These are phyloP conservation scores for Psilocybe tampanensis DNA, from an alignment of 768 basidiomycete genomes.

Conservation along the genomic window DNA sequence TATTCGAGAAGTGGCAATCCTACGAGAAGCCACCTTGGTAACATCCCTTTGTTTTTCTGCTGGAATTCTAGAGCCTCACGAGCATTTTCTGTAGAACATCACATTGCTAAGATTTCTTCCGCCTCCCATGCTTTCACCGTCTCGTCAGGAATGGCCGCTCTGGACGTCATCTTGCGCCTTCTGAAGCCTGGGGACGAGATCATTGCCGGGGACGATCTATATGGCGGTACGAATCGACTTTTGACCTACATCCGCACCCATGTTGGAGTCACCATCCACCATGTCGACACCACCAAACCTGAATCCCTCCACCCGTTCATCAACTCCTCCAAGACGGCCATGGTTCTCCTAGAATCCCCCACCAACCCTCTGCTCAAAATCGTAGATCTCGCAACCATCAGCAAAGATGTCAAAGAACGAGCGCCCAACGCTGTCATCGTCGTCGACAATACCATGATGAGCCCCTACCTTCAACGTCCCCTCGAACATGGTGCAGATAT, in stretches of 20 bases:
- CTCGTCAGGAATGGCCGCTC: slow-evolving; percentile 97
- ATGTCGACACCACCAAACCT: slow-evolving; percentile 90
- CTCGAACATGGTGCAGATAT: slow-evolving; percentile 96
- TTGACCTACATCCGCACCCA: slow-evolving; percentile 87
- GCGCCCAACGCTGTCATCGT: slow-evolving; percentile 83
- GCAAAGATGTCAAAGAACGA: slow-evolving; percentile 79
- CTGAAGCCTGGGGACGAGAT: slow-evolving; percentile 96
- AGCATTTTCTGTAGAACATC: slow-evolving; percentile 71
- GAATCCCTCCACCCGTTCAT: slow-evolving; percentile 62
- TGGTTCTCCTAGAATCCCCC: slow-evolving; percentile 97
- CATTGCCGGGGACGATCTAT: slow-evolving; percentile 95
- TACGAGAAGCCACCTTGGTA: slow-evolving; percentile 92
- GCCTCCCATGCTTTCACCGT: slow-evolving; percentile 90
- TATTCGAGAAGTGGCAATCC: slow-evolving; percentile 97
- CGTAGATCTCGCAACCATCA: slow-evolving; percentile 84
- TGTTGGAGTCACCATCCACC: slow-evolving; percentile 86
- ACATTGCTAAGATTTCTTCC: slow-evolving; percentile 95
- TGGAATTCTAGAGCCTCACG: neutral
- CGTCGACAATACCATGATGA: slow-evolving; percentile 99
- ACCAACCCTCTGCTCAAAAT: slow-evolving; percentile 98
- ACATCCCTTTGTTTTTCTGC: slow-evolving; percentile 20
- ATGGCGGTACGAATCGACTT: slow-evolving; percentile 96
- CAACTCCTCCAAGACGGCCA: slow-evolving; percentile 74
- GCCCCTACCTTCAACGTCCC: slow-evolving; percentile 94
- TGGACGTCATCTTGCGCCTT: slow-evolving; percentile 92